Conservation (phyloP, 2,329 filamentous ascomycete genomes). For the Claviceps sp. region DNA sequence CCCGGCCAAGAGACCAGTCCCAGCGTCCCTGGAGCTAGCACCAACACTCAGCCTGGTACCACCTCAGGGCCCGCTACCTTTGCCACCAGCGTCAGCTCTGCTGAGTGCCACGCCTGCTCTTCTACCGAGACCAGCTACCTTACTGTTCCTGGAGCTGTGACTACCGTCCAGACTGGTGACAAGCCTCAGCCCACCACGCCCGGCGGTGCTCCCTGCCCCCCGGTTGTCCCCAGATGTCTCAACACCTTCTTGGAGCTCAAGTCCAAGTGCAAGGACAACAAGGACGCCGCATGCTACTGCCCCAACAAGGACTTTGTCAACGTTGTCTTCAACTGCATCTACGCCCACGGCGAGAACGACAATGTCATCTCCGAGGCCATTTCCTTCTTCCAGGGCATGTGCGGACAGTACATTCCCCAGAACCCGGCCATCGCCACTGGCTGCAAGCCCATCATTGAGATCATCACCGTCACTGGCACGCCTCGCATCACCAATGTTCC, state of each 20-base stretch:
- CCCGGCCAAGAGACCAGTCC: slow-evolving; percentile 1
- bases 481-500: slow-evolving; percentile 36
- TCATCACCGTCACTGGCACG: slow-evolving; percentile 40
- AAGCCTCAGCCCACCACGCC: slow-evolving; percentile 8
- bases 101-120: no score
- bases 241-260: slow-evolving; percentile 75
- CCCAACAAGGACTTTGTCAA: slow-evolving; percentile 61
- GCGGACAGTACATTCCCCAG: slow-evolving; percentile 55
- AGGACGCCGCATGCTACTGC: slow-evolving; percentile 78
- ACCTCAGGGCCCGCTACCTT: no score
- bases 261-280: slow-evolving; percentile 65
- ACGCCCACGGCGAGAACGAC: slow-evolving; percentile 56
- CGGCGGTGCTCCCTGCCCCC: slow-evolving; percentile 39
- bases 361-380: slow-evolving; percentile 57
- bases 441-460: slow-evolving; percentile 49
- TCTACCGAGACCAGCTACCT: no score
- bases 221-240: slow-evolving; percentile 72
- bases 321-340: slow-evolving; percentile 70
- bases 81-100: no score
- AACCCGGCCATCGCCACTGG: slow-evolving; percentile 82
- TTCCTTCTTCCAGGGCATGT: slow-evolving; percentile 83
- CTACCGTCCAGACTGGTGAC: slow-evolving; percentile 5
- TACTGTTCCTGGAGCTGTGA: not conserved
- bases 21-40: not conserved
- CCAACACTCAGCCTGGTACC: not conserved